Evolutionary conservation across 768 basidiomycete genomes (phyloP), one percentile per base, ranked within the genome.

Genomic region (Boletus rubroflammeus): DNA sequence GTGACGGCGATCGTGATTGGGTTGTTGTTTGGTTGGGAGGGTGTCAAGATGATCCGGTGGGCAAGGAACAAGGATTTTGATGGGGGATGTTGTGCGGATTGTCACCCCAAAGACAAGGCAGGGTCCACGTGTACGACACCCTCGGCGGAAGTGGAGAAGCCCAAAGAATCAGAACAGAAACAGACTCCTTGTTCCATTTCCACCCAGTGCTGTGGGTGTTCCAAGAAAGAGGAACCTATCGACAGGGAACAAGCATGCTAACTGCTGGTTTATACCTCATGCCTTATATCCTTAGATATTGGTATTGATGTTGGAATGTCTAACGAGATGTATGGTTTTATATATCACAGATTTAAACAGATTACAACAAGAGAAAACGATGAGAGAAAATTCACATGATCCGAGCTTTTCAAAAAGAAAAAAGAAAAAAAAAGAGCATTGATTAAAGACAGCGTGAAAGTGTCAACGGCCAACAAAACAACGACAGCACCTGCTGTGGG

Each of bases 51-150:
- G 75, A 52, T 50, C 3, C 35, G 35, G 25, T 60, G 51, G 58
- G 57, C 56, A 6, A 8, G 44, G 19, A 47, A 17, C 14, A n/a
- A n/a, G 5, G 48, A 66, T 17, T 76, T 76, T 39, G 62, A 69
- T 43, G 75, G 75, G 0, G 72, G 74, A 0, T 76, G 76, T 54
- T 74, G 76, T 34, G 48, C 26, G 23, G 28, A 8, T 32, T 51
- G 50, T 31, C 51, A 5, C 0, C n/a, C 47, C 11, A 51, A 49
- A 35, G 47, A 53, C 44, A 29, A 29, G 49, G 14, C 13, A 2
- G 17, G 19, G n/a, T 19, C 36, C 0, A 6, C 6, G 3, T 43
- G 34, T 29, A 6, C 29, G 21, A 32, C 34, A 14, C 26, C 47
- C 10, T 10, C 46, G 0, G 17, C 9, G 25, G 47, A 47, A 3